These are phyloP conservation scores for Sphaerulina musiva DNA, from an alignment of 2,329 filamentous ascomycete species.

Conservation along the genomic window DNA sequence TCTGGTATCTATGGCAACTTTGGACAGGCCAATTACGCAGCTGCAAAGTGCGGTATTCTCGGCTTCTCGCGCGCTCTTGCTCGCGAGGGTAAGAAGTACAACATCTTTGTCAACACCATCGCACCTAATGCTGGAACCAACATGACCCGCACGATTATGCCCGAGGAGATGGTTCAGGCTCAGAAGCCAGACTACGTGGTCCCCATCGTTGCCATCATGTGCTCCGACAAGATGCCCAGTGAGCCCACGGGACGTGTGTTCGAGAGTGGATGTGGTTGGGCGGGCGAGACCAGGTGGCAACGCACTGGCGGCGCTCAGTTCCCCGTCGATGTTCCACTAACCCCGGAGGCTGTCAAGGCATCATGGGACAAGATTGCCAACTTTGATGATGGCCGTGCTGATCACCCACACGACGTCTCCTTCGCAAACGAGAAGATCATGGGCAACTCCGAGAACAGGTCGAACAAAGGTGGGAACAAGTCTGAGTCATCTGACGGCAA, in stretches of 20 bases:
- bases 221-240: conserved; percentile 71
- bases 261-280: conserved; percentile 93
- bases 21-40: conserved; percentile 94
- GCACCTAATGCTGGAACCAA: conserved; percentile 93
- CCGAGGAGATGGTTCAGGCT: conserved; percentile 94
- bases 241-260: conserved; percentile 81
- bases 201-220: conserved; percentile 80
- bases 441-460: conserved; percentile 78
- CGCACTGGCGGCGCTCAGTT: conserved; percentile 83
- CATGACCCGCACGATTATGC: conserved; percentile 91
- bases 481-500: conserved; percentile 20
- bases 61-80: conserved; percentile 91
- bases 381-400: conserved; percentile 81
- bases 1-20: conserved; percentile 99
- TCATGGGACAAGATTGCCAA: conserved; percentile 72
- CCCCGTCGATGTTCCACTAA: conserved; percentile 75
- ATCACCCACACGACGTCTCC: conserved; percentile 73
- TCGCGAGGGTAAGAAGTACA: conserved; percentile 90
- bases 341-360: conserved; percentile 74
- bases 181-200: conserved; percentile 99
- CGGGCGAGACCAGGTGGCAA: conserved; percentile 89
- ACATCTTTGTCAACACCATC: conserved; percentile 97
- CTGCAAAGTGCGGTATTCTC: conserved; percentile 67
- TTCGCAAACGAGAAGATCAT: conserved; percentile 73
- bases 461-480: conserved; percentile 51